Evolutionary conservation across 805 yeast genomes (phyloP), one percentile per base, ranked within the genome.

Genomic region (Lachancea sp.): DNA sequence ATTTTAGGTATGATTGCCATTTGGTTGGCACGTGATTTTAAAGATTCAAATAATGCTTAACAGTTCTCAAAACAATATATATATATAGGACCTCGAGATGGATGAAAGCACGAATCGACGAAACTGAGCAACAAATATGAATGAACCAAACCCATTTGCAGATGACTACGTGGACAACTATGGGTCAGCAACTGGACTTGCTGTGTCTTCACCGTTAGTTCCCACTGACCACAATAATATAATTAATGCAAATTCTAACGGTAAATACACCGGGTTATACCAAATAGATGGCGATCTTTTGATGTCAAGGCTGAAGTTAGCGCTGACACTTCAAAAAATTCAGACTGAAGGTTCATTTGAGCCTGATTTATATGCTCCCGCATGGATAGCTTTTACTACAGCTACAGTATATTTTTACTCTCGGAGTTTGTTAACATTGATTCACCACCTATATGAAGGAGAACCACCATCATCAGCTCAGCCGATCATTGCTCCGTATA

Each of bases 311-410:
- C 34, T 39, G 8, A 28, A n/a, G 25, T 8, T 21, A 8, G 42
- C 42, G 3, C 28, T 39, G 13, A 25, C 11, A 5, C 31, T 23
- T 3, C 34, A 32, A n/a, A 24, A 31, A 23, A 4, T 26, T n/a
- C 24, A 38, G 24, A 8, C 18, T 4, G 31, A 31, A 22, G 28
- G 34, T 13, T 69, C 12, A 42, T 48, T 39, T 76, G 81, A 42
- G 5, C 41, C 44, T 3, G 97, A 89, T 54, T 64, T 89, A 39
- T 90, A 87, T 59, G 96, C 96, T 0, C 83, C 94, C 6, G 67
- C 87, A 15, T 89, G 97, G 97, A 78, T 89, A 32, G 83, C 90
- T 9, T 87, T 88, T 0, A 82, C 95, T 0, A 75, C 86, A 36
- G 77, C 85, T 1, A 76, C 84, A 48, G 66, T 80, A 23, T 69